Base-by-base conservation (phyloP, 2,329 filamentous ascomycete species). In the Periconia macrospinosa region DNA sequence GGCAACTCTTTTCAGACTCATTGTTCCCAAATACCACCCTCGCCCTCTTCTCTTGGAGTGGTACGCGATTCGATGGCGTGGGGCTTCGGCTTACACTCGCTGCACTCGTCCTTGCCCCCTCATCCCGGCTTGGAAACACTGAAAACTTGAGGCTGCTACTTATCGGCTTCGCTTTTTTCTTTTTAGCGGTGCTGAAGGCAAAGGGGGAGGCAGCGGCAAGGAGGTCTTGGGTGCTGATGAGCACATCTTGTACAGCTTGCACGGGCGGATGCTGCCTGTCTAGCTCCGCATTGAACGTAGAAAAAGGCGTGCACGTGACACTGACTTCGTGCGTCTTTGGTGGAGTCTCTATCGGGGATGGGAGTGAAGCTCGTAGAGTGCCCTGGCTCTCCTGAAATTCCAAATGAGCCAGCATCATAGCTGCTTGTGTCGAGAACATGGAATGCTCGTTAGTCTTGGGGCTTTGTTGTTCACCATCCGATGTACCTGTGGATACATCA, bases 151-250 rank as follows among this genome's bases (percentile, higher is more conserved):
- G 48, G 27, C 58, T 61, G 48, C 62, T 67, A 30, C 56, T 54
- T 45, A 58, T 58, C 20, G 57, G 17, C 46, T 45, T 56, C 14
- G 55, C 47, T 15, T 58, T 19, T 41, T 59, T 64, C 61, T 78
- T 78, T 63, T 78, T 79, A 33, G 73, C 64, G 11, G 75, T 76
- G 49, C 73, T 75, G 58, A 72, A 71, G 14, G 65, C 54, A 64
- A 78, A 76, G 41, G 77, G 62, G 44, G 75, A 68, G 48, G 69
- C 73, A 58, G 69, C 74, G 23, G 71, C 68, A 45, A 79, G 71
- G 9, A 80, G 61, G 15, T 76, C 75, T 50, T 80, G 78, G 2
- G 78, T 80, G 52, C 74, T 77, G 30, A 76, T 60, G 13, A 57
- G 49, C 3, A 50, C 61, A 27, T 50, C 50, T 20, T 58, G 49